Base-by-base conservation (phyloP, 306 rosid species). In the Acmispon strigosus region DNA sequence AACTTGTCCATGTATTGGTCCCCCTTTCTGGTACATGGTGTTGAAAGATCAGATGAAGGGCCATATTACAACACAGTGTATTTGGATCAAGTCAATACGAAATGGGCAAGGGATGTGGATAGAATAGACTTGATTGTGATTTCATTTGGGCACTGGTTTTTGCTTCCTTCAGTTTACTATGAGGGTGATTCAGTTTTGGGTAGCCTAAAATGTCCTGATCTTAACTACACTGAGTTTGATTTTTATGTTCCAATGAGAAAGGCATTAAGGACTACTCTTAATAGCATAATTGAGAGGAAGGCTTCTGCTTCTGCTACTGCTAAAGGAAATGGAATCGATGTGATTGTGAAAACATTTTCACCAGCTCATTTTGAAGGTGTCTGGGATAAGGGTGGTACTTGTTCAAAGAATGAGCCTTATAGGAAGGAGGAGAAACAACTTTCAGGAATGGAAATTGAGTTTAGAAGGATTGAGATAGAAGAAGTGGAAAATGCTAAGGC, bases 351-450 rank as follows among this genome's bases (percentile, higher is more conserved):
- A 3, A 89, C 96, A 15, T 88, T 86, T 75, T 86, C 98, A 0
- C 96, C 92, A 0, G 69, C 85, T 0, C 98, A 92, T 79, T 92
- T 92, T 27, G 98, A 92, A 76, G 96, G 92, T 7, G 95, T 87
- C 9, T 92, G 98, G 98, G 82, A 92, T 45, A 82, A 85, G 66
- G 85, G 77, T 2, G 96, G 96, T 27, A 89, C 96, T 1, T 92
- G 98, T 78, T 74, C 95, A 0, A 89, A 84, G 79, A 86, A 65
- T 1, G 22, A 50, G 77, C 98, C 98, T 15, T 86, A 67, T 5
- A 54, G 19, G 13, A 77, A 80, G 27, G 82, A 39, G 1, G 89
- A 89, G 81, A 92, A 81, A 64, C 2, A 77, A 56, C 70, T 87
- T 3, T 89, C 76, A 68, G 95, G 90, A 16, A 86, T 87, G 95